Evolutionary conservation across 192 early-diverging fungal species (phyloP), one percentile per base, ranked within the genome.

Genomic region (Gonapodya sp.): DNA sequence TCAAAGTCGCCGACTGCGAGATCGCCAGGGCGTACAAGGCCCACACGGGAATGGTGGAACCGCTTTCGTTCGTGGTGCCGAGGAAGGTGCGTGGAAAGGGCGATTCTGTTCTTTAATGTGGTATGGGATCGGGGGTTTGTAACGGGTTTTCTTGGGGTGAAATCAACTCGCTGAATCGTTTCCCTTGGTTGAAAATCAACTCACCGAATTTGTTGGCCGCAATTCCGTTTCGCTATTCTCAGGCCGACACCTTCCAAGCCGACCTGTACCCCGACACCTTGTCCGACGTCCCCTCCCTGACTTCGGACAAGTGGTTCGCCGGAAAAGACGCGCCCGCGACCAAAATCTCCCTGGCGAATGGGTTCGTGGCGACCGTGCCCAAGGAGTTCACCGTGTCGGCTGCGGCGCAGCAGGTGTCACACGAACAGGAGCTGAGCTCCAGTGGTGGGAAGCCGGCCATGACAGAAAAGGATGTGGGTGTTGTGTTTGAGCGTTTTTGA

Each of bases 41-140:
- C 72, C 91, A 94, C 73, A 92, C 90, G 73, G 93, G 91, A 73
- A 83, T 93, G 78, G 91, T 99, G 36, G 98, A 98, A 87, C 98
- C 98, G 18, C 94, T 99, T 78, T 95, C 94, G 35, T 97, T 99
- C 87, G 95, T 92, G 78, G 97, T 99, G 16, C 98, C 98, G 35
- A 87, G 98, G 85, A 96, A 94, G 92, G 94, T 94, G 86, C 83
- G 78, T 32, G 0, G 24, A 32, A 1, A n/a, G n/a, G n/a, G n/a
- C n/a, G n/a, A n/a, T n/a, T n/a, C n/a, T n/a, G n/a, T n/a, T n/a
- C n/a, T n/a, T n/a, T n/a, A n/a, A n/a, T n/a, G n/a, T n/a, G n/a
- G n/a, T n/a, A n/a, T n/a, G n/a, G n/a, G n/a, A n/a, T n/a, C n/a
- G n/a, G n/a, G n/a, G n/a, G n/a, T n/a, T n/a, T n/a, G n/a, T n/a